Conservation (phyloP, 1,139 yeast genomes). For the Sugiyamaella japonica region DNA sequence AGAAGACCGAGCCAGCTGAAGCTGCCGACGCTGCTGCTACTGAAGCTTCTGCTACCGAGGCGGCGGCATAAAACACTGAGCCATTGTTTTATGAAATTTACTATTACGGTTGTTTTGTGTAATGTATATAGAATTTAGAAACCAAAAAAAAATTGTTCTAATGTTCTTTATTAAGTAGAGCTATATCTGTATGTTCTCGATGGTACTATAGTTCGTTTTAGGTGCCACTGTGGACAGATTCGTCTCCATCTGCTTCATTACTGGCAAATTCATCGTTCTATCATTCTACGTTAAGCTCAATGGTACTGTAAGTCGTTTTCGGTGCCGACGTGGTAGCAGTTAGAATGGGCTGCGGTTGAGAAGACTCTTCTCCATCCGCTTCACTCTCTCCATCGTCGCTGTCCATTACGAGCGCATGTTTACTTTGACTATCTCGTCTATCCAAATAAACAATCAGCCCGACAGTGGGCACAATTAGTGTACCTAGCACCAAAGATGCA, state of each 20-base stretch:
- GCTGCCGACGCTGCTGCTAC: slow-evolving; percentile 11
- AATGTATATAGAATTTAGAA: slow-evolving; percentile 13
- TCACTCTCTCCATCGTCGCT: slow-evolving; percentile 2
- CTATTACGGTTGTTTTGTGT: slow-evolving; percentile 8
- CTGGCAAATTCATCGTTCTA: background rate
- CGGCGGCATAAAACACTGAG: background rate
- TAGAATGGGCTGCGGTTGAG: background rate
- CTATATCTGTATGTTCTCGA: too few species aligned
- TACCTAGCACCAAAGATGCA: slow-evolving; percentile 22
- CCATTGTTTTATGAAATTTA: background rate
- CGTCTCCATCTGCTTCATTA: too few species aligned
- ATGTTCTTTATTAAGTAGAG: background rate
- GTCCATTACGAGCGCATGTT: background rate
- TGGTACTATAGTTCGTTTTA: too few species aligned
- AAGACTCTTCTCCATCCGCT: background rate
- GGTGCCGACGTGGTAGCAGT: background rate
- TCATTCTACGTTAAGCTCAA: background rate
- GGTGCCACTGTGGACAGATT: too few species aligned
- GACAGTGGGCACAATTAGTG: slow-evolving; percentile 25
- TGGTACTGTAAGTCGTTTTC: background rate
- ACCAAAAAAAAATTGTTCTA: background rate
- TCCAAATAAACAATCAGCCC: slow-evolving; percentile 24
- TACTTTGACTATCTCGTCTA: slow-evolving; percentile 16
- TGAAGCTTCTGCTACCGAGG: background rate
- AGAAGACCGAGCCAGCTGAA: slow-evolving; percentile 15